Percentiles rank a stretch among this genome's conserved stretches.
phyloP scores from a whole-genome alignment of 2,329 filamentous ascomycete genomes.

The Dactylellina sp. region DNA sequence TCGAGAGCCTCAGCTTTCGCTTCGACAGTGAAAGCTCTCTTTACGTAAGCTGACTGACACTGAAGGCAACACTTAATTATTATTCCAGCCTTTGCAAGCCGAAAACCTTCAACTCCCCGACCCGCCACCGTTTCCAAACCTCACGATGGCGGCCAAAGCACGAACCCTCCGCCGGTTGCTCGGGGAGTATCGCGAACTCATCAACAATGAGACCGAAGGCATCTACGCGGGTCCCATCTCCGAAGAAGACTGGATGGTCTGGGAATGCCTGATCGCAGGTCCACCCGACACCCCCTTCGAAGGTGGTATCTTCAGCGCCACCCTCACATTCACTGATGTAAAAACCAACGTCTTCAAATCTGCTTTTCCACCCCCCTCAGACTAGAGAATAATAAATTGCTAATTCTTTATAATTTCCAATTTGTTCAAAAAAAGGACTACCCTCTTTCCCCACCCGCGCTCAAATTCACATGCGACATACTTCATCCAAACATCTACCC shows the following conservation, averaged over 20 bases:
- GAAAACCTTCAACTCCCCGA: background rate
- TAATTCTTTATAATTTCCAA: background rate
- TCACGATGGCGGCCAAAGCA: constrained; percentile 61
- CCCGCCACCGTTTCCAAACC: constrained; percentile 7
- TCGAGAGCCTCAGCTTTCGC: too few relatives aligned
- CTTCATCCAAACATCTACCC: constrained; percentile 98
- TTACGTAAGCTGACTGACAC: background rate
- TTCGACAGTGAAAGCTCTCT: too few relatives aligned
- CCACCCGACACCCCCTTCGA: constrained; percentile 96
- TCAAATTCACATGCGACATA: constrained; percentile 93
- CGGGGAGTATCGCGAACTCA: constrained; percentile 94
- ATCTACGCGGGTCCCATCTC: constrained; percentile 93
- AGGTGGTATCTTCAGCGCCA: constrained; percentile 93
- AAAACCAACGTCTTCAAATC: constrained; percentile 2
- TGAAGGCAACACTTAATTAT: constrained; percentile 2
- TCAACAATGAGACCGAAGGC: constrained; percentile 94
- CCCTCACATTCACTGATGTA: constrained; percentile 86
- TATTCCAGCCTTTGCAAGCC: constrained; percentile 4
- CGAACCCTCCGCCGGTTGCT: constrained; percentile 80
- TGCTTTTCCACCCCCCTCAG: background rate
- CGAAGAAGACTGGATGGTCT: constrained; percentile 94
- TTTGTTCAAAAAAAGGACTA: constrained; percentile 72
- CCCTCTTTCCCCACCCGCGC: constrained; percentile 92
- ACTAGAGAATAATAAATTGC: background rate
- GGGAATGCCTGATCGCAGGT: constrained; percentile 96